These are phyloP conservation scores for Dictyostelium firmibasis DNA, from an alignment of 78 protist genomes.

Conservation along the genomic window DNA sequence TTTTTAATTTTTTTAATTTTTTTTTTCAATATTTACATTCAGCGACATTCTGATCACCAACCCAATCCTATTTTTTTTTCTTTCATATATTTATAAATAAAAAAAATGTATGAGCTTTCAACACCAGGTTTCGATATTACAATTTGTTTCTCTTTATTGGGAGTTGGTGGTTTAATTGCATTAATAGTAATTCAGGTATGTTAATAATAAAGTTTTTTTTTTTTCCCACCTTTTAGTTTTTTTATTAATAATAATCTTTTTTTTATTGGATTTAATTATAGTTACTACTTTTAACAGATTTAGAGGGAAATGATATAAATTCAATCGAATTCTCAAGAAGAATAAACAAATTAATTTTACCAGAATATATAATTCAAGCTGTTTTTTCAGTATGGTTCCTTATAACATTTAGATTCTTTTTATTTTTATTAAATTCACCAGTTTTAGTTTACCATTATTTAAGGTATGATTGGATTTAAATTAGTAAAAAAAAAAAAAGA, in stretches of 20 bases:
- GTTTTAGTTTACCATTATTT: conserved; percentile 45
- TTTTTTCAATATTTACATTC: background rate
- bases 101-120: conserved; percentile 57
- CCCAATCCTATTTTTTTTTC: background rate
- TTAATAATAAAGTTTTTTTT: background rate
- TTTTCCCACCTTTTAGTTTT: background rate
- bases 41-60: background rate
- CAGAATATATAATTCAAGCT: conserved; percentile 68
- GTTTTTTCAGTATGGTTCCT: conserved; percentile 64
- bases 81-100: background rate
- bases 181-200: conserved; percentile 41
- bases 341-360: conserved; percentile 45
- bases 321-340: conserved; percentile 67
- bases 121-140: conserved; percentile 57
- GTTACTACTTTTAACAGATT: conserved; percentile 67
- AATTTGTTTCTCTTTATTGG: conserved; percentile 20
- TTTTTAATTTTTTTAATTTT: background rate
- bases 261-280: background rate
- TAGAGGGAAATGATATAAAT: conserved; percentile 75
- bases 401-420: conserved; percentile 45
- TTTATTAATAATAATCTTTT: no score
- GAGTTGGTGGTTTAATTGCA: conserved; percentile 63
- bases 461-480: background rate
- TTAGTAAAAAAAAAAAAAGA: no score
- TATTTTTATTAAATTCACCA: conserved; percentile 47